Conservation (phyloP, 192 early-diverging fungal species). For the Backusella australiensis region DNA sequence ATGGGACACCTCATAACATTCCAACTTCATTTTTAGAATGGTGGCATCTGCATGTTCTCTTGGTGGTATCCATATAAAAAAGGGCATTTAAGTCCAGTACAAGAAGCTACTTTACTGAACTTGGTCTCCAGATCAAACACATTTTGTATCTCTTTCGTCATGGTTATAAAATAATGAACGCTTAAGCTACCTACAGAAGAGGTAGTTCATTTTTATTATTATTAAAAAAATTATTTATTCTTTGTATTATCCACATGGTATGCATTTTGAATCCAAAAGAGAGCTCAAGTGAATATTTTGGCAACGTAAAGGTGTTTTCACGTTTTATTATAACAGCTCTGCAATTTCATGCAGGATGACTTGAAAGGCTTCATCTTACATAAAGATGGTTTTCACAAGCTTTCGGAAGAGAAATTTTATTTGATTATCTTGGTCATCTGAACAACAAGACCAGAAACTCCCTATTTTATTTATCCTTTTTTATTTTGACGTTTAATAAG, state of each 20-base stretch:
- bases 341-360: not conserved
- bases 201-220: too few species aligned
- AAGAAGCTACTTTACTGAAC: not conserved
- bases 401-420: not conserved
- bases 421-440: not conserved
- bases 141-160: not conserved
- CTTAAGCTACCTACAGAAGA: not conserved
- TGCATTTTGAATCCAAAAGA: too few species aligned
- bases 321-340: not conserved
- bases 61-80: not conserved
- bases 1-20: not conserved
- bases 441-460: not conserved
- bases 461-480: not conserved
- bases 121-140: not conserved
- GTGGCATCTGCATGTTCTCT: not conserved
- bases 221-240: too few species aligned
- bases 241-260: too few species aligned
- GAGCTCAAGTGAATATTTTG: too few species aligned
- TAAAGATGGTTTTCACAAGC: not conserved
- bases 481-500: not conserved
- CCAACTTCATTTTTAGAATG: not conserved
- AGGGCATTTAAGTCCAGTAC: not conserved
- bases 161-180: not conserved
- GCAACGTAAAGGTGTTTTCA: too few species aligned
- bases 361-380: not conserved